Percentiles rank a stretch among this genome's conserved stretches.
Evolutionary conservation across 1,139 yeast genomes (phyloP).

Genomic region (Taphrina deformans): DNA sequence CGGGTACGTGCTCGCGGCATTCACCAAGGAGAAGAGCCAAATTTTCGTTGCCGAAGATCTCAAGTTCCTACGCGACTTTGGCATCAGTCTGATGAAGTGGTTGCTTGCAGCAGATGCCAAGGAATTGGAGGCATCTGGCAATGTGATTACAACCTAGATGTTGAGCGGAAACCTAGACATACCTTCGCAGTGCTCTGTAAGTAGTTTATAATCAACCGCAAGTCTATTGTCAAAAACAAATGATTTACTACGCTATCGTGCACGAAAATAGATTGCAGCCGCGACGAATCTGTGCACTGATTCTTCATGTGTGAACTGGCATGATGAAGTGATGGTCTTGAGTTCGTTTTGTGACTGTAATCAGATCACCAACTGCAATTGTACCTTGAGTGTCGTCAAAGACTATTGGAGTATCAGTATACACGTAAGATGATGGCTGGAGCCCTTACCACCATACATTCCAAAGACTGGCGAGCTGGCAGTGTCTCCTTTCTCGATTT

Average conservation of each 20-base stretch:
- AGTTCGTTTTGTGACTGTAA: neutral
- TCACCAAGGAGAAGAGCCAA: conserved; percentile 32
- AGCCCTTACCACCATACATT: conserved; percentile 7
- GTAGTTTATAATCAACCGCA: neutral
- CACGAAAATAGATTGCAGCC: no score
- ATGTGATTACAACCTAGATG: neutral
- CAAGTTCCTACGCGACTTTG: conserved; percentile 30
- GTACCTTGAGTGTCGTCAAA: conserved; percentile 2
- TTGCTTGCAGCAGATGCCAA: conserved; percentile 30
- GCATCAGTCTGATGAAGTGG: conserved; percentile 30
- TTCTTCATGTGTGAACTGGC: neutral
- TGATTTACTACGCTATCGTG: no score
- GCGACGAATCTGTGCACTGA: no score
- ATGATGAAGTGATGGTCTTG: neutral
- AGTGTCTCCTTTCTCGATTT: conserved; percentile 4
- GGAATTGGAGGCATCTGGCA: conserved; percentile 13
- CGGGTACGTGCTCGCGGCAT: conserved; percentile 33
- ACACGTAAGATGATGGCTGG: neutral
- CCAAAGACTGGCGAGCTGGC: conserved; percentile 13
- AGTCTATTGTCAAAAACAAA: no score
- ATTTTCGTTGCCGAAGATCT: conserved; percentile 32
- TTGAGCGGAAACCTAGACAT: neutral
- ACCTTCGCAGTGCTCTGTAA: neutral
- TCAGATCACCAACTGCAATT: neutral
- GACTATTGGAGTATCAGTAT: neutral